phyloP scores from a whole-genome alignment of 352 stramenopile species.

The Pilasporangium apinafurcum region DNA sequence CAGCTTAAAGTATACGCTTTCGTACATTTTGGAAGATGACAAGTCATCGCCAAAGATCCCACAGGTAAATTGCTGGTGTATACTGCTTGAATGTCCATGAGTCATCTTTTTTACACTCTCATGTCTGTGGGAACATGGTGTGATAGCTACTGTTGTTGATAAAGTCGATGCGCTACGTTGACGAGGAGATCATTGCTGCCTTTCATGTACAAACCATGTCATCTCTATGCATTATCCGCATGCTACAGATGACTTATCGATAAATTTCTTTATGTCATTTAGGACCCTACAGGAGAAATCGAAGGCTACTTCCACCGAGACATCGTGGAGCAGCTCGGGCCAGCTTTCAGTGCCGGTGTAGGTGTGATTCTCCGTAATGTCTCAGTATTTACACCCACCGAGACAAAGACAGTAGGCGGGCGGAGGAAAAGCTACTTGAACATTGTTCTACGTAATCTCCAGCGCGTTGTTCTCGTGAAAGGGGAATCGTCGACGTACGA shows the following conservation, averaged over 20 bases:
- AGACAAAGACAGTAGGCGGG: slow-evolving; percentile 30
- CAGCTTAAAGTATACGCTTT: slow-evolving; percentile 48
- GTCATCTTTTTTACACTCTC: neutral
- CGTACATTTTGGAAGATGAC: slow-evolving; percentile 55
- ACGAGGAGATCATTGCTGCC: slow-evolving; percentile 75
- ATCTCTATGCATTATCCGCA: neutral
- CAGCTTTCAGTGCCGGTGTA: slow-evolving; percentile 36
- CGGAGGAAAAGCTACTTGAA: slow-evolving; percentile 69
- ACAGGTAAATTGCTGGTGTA: slow-evolving; percentile 17
- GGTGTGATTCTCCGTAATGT: slow-evolving; percentile 65
- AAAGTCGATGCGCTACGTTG: slow-evolving; percentile 76
- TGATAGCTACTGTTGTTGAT: slow-evolving; percentile 60
- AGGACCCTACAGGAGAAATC: slow-evolving; percentile 75
- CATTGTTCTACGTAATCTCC: slow-evolving; percentile 58
- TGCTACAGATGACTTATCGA: neutral
- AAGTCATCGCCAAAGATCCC: slow-evolving; percentile 46
- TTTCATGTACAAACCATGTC: slow-evolving; percentile 43
- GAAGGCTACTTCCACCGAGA: slow-evolving; percentile 81
- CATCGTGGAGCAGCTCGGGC: slow-evolving; percentile 63
- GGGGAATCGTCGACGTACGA: slow-evolving; percentile 16
- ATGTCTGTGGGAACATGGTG: no score
- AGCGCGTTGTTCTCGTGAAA: slow-evolving; percentile 40
- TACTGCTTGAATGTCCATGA: no score
- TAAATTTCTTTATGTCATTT: neutral
- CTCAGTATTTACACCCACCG: slow-evolving; percentile 54